Conservation (phyloP, 805 yeast species). For the Schwanniomyces polymorphus region DNA sequence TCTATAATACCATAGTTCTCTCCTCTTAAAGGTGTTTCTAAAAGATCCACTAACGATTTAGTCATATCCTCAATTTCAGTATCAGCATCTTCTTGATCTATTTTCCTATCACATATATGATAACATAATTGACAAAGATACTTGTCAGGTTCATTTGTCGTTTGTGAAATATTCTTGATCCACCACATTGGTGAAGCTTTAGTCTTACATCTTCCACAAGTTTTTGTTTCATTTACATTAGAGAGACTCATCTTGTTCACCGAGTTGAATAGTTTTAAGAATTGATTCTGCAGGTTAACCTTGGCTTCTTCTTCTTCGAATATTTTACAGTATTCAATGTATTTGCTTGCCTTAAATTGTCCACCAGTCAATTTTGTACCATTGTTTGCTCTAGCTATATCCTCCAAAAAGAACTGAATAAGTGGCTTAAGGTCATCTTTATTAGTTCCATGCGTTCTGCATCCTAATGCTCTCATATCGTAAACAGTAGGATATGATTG, state of each 20-base stretch:
- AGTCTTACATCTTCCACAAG: slow-evolving; percentile 23
- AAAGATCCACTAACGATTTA: slow-evolving; percentile 16
- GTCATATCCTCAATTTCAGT: slow-evolving; percentile 11
- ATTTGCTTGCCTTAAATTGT: slow-evolving; percentile 29
- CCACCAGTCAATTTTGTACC: slow-evolving; percentile 26
- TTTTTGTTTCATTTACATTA: slow-evolving; percentile 1
- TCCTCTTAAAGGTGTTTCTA: slow-evolving; percentile 32
- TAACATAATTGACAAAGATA: slow-evolving; percentile 34
- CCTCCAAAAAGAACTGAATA: slow-evolving; percentile 41
- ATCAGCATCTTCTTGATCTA: slow-evolving; percentile 7
- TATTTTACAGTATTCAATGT: slow-evolving; percentile 19
- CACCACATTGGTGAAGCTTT: slow-evolving; percentile 40
- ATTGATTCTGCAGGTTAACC: background rate
- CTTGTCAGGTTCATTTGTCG: background rate
- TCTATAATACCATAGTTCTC: slow-evolving; percentile 29
- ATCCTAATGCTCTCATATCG: slow-evolving; percentile 29
- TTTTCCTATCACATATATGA: slow-evolving; percentile 12
- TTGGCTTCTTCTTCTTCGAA: slow-evolving; percentile 13
- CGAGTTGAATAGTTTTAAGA: slow-evolving; percentile 6
- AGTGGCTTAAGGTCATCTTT: slow-evolving; percentile 35
- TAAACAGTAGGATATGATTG: slow-evolving; percentile 17
- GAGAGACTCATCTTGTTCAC: slow-evolving; percentile 2
- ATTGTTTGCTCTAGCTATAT: slow-evolving; percentile 17
- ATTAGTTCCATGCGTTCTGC: slow-evolving; percentile 18
- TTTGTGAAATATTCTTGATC: slow-evolving; percentile 8